phyloP scores from a whole-genome alignment of 2,329 filamentous ascomycete genomes.

The Fusarium gaditjirri region DNA sequence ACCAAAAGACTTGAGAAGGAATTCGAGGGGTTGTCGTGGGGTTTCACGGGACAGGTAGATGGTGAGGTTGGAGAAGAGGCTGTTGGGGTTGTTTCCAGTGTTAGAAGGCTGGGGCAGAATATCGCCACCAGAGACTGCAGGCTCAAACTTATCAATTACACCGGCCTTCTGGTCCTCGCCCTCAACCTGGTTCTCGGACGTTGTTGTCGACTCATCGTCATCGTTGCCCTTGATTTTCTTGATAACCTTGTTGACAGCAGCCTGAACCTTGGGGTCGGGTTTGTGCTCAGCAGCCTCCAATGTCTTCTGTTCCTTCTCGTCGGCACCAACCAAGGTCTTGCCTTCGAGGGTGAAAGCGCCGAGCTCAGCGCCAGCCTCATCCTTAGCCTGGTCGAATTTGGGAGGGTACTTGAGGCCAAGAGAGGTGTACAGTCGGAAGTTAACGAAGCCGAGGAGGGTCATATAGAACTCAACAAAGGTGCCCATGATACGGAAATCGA shows the following conservation, averaged over 20 bases:
- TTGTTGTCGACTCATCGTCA: slow-evolving; percentile 55
- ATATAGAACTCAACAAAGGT: slow-evolving; percentile 99
- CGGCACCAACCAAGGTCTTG: slow-evolving; percentile 66
- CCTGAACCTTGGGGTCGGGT: slow-evolving; percentile 71
- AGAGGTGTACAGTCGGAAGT: slow-evolving; percentile 93
- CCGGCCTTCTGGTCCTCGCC: slow-evolving; percentile 63
- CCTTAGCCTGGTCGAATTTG: slow-evolving; percentile 87
- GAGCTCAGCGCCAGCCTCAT: slow-evolving; percentile 89
- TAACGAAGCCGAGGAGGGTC: slow-evolving; percentile 93
- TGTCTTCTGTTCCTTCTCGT: slow-evolving; percentile 60
- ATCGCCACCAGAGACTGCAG: slow-evolving; percentile 85
- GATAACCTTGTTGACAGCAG: slow-evolving; percentile 75
- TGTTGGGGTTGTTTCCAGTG: slow-evolving; percentile 72
- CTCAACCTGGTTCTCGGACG: slow-evolving; percentile 54
- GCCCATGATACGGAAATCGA: slow-evolving; percentile 99
- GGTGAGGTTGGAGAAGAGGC: slow-evolving; percentile 88
- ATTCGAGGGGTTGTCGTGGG: slow-evolving; percentile 88
- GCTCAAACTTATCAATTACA: slow-evolving; percentile 91
- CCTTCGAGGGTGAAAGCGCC: slow-evolving; percentile 92
- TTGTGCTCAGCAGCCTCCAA: slow-evolving; percentile 59
- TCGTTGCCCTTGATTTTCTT: slow-evolving; percentile 71
- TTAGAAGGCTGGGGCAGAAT: slow-evolving; percentile 81
- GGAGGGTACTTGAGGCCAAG: slow-evolving; percentile 94
- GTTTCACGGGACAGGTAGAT: slow-evolving; percentile 95
- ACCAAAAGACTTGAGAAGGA: slow-evolving; percentile 91